Evolutionary conservation across 2,329 filamentous ascomycete genomes (phyloP).

Genomic region (Akanthomyces lecanii): DNA sequence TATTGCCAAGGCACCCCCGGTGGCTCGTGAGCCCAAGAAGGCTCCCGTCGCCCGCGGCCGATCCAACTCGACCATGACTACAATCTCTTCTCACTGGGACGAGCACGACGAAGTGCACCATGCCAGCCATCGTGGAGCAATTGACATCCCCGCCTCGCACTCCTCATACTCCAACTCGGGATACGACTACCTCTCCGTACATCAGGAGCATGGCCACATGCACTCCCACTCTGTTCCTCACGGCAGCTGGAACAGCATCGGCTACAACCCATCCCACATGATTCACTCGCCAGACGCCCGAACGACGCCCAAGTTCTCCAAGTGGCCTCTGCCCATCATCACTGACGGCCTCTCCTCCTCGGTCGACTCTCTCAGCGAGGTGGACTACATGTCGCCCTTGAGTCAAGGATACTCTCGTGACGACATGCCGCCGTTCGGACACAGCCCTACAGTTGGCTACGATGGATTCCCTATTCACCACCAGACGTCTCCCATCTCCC

Average conservation of each 20-base stretch:
- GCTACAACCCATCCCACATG: slow-evolving; percentile 39
- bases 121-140: slow-evolving; percentile 29
- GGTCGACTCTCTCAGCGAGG: slow-evolving; percentile 57
- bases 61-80: slow-evolving; percentile 40
- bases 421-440: slow-evolving; percentile 48
- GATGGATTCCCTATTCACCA: slow-evolving; percentile 49
- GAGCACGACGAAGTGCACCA: slow-evolving; percentile 33
- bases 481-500: slow-evolving; percentile 50
- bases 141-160: slow-evolving; percentile 33
- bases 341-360: slow-evolving; percentile 50
- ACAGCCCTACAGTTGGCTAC: slow-evolving; percentile 55
- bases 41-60: slow-evolving; percentile 37
- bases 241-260: slow-evolving; percentile 43
- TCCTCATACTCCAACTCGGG: slow-evolving; percentile 24
- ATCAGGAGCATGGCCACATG: slow-evolving; percentile 34
- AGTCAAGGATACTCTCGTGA: slow-evolving; percentile 55
- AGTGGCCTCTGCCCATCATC: slow-evolving; percentile 43
- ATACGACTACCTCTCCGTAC: slow-evolving; percentile 50
- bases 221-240: slow-evolving; percentile 34
- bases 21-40: slow-evolving; percentile 48
- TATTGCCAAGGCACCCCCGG: slow-evolving; percentile 57
- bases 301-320: slow-evolving; percentile 37
- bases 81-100: slow-evolving; percentile 27
- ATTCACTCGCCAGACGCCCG: slow-evolving; percentile 30
- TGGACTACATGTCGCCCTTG: slow-evolving; percentile 59